Base-by-base conservation (phyloP, 2,329 filamentous ascomycete genomes). In the Pseudogymnoascus sp. region DNA sequence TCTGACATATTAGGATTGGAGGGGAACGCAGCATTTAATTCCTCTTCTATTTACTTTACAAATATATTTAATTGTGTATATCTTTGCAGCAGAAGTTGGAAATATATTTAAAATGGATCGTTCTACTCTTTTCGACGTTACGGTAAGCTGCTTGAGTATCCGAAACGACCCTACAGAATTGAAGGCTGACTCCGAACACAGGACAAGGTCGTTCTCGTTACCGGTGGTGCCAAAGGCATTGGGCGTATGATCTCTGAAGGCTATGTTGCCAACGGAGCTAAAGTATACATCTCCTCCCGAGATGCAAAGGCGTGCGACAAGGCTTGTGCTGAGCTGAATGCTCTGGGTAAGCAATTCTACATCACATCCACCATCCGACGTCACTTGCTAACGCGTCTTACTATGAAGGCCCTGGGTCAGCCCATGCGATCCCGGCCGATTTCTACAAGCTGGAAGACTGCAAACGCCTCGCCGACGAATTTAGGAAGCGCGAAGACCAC, bases 271-370 rank as follows among this genome's bases (percentile, higher is more conserved):
- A 87, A 86, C 73, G 84, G 85, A 63, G 81, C 82, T 63, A 87
- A 82, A 65, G 87, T 90, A 5, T 90, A 89, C 77, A 86, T 91
- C 65, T 85, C 84, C 5, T 87, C 84, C 5, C 80, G 84, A 23
- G 86, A 88, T 33, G 84, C 83, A 14, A 84, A 83, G 45, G 76
- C 78, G 26, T 85, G 85, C 74, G 77, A 79, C 69, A 78, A 87
- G 58, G 83, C 86, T 16, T 81, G 76, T 33, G 81, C 83, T 1
- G 83, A 83, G 52, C 73, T 86, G 62, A 83, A 81, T 66, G 75
- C 78, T 66, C 77, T 83, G 31, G 79, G 82, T 67, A 79, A 52
- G 23, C 49, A 55, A 55, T 14, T 12, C 49, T 19, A 12, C 49
- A 35, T 55, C 16, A 16, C 31, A 38, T n/a, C 19, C n/a, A 23